Percentiles rank a stretch among this genome's conserved stretches.
These are phyloP conservation scores for Lactifluus subvellereus DNA, from an alignment of 768 basidiomycete species.

Conservation along the genomic window DNA sequence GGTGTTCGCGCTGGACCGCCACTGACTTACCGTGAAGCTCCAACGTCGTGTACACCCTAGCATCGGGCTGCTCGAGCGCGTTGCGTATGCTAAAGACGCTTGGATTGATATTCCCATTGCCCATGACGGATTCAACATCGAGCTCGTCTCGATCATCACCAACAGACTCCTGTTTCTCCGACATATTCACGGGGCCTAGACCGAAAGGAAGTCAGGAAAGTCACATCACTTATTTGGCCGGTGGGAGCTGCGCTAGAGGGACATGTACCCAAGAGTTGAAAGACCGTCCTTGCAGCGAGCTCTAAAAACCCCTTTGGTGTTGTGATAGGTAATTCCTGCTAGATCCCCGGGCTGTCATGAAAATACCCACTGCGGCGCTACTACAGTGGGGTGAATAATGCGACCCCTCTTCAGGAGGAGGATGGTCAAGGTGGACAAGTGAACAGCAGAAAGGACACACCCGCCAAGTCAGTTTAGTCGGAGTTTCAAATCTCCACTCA, in stretches of 20 bases:
- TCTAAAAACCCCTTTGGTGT: background rate
- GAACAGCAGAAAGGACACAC: background rate
- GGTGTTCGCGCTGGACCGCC: background rate
- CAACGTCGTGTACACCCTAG: conserved; percentile 26
- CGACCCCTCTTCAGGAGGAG: background rate
- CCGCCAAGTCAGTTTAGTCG: background rate
- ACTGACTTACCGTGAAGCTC: conserved; percentile 25
- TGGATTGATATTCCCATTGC: conserved; percentile 21
- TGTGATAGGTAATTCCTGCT: background rate
- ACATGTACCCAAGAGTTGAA: background rate
- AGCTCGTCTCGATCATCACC: conserved; percentile 16
- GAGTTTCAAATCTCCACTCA: background rate
- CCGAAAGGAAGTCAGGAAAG: no score
- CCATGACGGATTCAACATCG: conserved; percentile 19
- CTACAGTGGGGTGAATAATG: background rate
- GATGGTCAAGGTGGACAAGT: no score
- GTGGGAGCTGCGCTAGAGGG: no score
- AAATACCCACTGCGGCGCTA: background rate
- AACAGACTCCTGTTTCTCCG: conserved; percentile 4
- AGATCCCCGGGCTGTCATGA: background rate
- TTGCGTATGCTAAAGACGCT: conserved; percentile 26
- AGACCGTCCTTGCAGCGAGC: background rate
- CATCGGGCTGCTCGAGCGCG: conserved; percentile 25
- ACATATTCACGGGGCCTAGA: background rate
- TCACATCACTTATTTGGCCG: no score